Evolutionary conservation across 2,329 filamentous ascomycete genomes (phyloP).

Genomic region (Ceratocystiopsis brevicomis): DNA sequence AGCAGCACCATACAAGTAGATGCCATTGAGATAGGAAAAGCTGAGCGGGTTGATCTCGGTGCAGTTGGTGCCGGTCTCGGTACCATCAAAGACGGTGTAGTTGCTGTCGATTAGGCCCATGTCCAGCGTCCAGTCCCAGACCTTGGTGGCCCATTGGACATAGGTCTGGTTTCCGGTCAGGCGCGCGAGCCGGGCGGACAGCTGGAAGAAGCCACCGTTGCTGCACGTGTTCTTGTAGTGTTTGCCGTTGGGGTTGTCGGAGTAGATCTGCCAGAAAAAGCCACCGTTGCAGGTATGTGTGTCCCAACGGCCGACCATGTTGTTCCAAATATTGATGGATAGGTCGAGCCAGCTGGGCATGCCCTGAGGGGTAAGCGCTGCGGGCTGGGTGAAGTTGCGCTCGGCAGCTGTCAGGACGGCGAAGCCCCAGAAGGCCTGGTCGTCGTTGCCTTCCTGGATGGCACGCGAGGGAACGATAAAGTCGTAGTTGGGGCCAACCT

Average conservation of each 20-base stretch:
- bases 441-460: constrained; percentile 52
- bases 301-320: constrained; percentile 53
- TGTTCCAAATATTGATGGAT: constrained; percentile 53
- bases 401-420: constrained; percentile 50
- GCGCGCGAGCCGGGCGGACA: constrained; percentile 56
- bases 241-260: constrained; percentile 52
- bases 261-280: constrained; percentile 65
- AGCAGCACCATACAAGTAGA: constrained; percentile 46
- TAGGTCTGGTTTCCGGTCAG: constrained; percentile 50
- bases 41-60: constrained; percentile 30
- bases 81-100: constrained; percentile 43
- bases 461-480: constrained; percentile 38
- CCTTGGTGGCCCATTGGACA: constrained; percentile 43
- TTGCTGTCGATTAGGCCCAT: constrained; percentile 36
- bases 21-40: constrained; percentile 48
- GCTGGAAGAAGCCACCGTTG: constrained; percentile 69
- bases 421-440: constrained; percentile 58
- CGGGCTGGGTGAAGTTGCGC: constrained; percentile 43
- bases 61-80: constrained; percentile 36
- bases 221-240: constrained; percentile 69
- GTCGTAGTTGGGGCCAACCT: constrained; percentile 36
- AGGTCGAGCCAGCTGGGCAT: constrained; percentile 50
- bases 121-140: constrained; percentile 44
- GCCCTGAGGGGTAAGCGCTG: constrained; percentile 39
- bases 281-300: constrained; percentile 48